Conservation (phyloP, 805 yeast species). For the Candida ulmi region DNA sequence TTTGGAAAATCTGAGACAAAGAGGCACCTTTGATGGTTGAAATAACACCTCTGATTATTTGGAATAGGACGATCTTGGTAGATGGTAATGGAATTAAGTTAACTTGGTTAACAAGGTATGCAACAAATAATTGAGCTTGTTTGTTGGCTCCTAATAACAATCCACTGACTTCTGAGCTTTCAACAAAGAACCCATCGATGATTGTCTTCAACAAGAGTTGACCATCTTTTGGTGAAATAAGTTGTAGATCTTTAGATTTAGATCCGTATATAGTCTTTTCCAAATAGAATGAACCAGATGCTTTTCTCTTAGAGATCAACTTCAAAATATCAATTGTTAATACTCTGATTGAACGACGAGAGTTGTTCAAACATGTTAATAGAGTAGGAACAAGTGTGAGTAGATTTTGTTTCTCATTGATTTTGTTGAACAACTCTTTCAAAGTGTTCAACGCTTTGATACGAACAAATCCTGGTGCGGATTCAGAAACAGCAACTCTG, state of each 20-base stretch:
- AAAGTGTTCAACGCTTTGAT: conserved; percentile 41
- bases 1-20: conserved; percentile 43
- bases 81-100: conserved; percentile 42
- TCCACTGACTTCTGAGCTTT: conserved; percentile 39
- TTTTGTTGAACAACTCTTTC: conserved; percentile 25
- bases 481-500: conserved; percentile 50
- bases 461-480: conserved; percentile 55
- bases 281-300: conserved; percentile 38
- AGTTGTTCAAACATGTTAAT: conserved; percentile 47
- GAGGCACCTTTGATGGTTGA: conserved; percentile 33
- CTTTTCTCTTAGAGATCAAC: conserved; percentile 30
- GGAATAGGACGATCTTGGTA: conserved; percentile 48
- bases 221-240: conserved; percentile 66
- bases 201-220: conserved; percentile 35
- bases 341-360: conserved; percentile 44
- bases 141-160: conserved; percentile 41
- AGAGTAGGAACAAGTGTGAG: conserved; percentile 57
- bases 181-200: conserved; percentile 43
- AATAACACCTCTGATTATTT: conserved; percentile 34
- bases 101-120: conserved; percentile 71
- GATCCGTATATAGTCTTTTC: conserved; percentile 54
- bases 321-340: conserved; percentile 34
- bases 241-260: conserved; percentile 40
- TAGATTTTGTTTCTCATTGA: conserved; percentile 34
- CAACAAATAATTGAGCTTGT: conserved; percentile 50